Percentiles rank a stretch among this genome's conserved stretches.
These are phyloP conservation scores for Calonectria ilicicola DNA, from an alignment of 2,329 filamentous ascomycete genomes.

Conservation along the genomic window DNA sequence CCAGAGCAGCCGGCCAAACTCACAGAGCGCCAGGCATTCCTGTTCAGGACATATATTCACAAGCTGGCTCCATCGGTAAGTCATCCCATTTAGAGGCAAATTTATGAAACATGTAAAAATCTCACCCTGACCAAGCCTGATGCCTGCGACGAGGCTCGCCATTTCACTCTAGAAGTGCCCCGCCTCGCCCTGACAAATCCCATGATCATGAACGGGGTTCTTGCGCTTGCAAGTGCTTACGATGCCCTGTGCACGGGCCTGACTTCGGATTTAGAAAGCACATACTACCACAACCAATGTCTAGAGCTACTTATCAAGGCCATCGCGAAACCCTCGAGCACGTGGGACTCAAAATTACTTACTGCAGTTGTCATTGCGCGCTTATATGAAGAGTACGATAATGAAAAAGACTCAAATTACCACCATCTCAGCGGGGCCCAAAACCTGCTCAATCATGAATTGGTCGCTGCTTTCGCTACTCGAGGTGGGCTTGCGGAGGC, in stretches of 20 bases:
- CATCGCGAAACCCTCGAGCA: slow-evolving; percentile 54
- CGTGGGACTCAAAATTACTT: slow-evolving; percentile 59
- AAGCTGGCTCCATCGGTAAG: slow-evolving; percentile 19
- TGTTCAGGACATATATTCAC: slow-evolving; percentile 22
- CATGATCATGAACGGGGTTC: slow-evolving; percentile 59
- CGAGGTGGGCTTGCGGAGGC: slow-evolving; percentile 54
- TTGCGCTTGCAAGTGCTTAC: slow-evolving; percentile 59
- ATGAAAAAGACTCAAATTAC: slow-evolving; percentile 48
- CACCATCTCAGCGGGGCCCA: slow-evolving; percentile 54
- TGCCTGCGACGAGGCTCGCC: slow-evolving; percentile 39
- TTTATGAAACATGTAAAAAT: not conserved
- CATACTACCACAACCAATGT: slow-evolving; percentile 52
- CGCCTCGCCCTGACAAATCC: slow-evolving; percentile 58
- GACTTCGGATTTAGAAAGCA: slow-evolving; percentile 19
- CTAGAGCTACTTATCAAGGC: slow-evolving; percentile 59
- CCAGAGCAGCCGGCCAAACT: not conserved
- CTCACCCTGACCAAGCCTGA: slow-evolving; percentile 7
- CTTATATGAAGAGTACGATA: slow-evolving; percentile 58
- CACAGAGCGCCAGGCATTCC: slow-evolving; percentile 15
- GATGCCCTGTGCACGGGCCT: slow-evolving; percentile 51
- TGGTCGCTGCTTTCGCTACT: slow-evolving; percentile 50
- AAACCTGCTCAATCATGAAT: slow-evolving; percentile 49
- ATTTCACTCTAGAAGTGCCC: slow-evolving; percentile 60
- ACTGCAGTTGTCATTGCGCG: slow-evolving; percentile 61
- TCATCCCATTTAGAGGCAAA: not conserved